phyloP scores from a whole-genome alignment of 495 filamentous ascomycete genomes.

The Tuber umbilicatum region DNA sequence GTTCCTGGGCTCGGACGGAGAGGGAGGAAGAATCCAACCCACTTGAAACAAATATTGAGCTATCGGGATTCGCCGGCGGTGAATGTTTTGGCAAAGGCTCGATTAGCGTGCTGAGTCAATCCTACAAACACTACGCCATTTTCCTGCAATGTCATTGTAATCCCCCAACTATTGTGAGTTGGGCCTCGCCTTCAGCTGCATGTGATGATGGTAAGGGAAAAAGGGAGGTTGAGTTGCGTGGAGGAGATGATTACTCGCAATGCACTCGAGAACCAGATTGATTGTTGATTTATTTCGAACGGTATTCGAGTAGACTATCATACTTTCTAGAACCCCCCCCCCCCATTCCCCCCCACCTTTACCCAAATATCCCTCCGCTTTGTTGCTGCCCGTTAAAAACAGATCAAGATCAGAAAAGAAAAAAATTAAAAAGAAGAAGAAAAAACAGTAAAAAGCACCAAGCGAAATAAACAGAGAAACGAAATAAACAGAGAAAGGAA shows the following conservation, averaged over 20 bases:
- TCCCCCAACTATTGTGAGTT: not conserved
- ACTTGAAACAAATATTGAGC: not conserved
- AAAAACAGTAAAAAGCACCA: not conserved
- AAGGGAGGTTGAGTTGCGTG: not conserved
- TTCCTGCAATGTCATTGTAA: slow-evolving; percentile 2
- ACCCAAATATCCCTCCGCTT: not conserved
- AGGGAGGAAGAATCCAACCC: not conserved
- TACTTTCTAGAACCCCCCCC: not conserved
- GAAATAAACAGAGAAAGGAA: not conserved
- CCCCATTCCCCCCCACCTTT: not conserved
- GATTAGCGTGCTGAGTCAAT: slow-evolving; percentile 2
- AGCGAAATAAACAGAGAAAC: not conserved
- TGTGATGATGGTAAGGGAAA: not conserved
- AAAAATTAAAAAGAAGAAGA: not conserved
- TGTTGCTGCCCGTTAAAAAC: not conserved
- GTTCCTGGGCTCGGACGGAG: not conserved
- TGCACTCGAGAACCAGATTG: not conserved
- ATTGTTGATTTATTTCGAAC: not conserved
- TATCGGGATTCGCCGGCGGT: not conserved
- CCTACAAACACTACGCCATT: not conserved
- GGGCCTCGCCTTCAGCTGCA: not conserved
- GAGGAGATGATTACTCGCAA: not conserved
- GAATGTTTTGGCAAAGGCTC: not conserved
- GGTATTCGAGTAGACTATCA: too few species aligned
- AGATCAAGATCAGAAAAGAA: not conserved